Evolutionary conservation across 352 stramenopile species (phyloP), one percentile per base, ranked within the genome.

Genomic region (Thraustochytrium striatum): DNA sequence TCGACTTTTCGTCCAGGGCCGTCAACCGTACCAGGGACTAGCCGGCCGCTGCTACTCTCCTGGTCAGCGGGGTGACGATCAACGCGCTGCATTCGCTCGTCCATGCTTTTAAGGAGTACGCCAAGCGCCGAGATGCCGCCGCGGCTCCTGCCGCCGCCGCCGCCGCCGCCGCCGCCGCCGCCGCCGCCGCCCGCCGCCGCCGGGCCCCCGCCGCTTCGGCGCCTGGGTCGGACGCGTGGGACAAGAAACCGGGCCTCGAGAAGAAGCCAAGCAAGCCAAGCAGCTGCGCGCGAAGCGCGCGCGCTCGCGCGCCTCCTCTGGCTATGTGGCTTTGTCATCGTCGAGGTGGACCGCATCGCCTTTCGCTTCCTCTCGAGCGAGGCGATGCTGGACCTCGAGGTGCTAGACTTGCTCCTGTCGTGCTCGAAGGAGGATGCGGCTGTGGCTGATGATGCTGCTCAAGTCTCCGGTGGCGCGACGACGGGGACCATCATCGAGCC

Each of bases 361-460:
- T 11, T 75, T 9, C 65, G 65, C 32, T 58, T 75, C 30, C 43
- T 75, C 16, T 75, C 65, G n/a, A 58, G 44, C 30, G 52, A 58
- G 21, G 65, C 61, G 1, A 61, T 47, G 11, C 44, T 75, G 16
- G 65, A 75, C 50, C n/a, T 75, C 25, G 41, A 61, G 65, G 32
- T 38, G 1, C 44, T 25, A 5, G 50, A 72, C 21, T 9, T 75
- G 0, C 44, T 75, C 3, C 52, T 75, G n/a, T 75, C 65, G 5
- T 75, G 65, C 52, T 11, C 3, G 3, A 75, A 75, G 65, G 41
- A n/a, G n/a, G n/a, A n/a, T n/a, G n/a, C n/a, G n/a, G n/a, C n/a
- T n/a, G n/a, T n/a, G n/a, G n/a, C n/a, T n/a, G n/a, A n/a, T n/a
- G n/a, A n/a, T n/a, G n/a, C n/a, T n/a, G n/a, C n/a, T n/a, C n/a